Evolutionary conservation across 2,329 filamentous ascomycete species (phyloP).

Genomic region (Ophiostoma sp.): DNA sequence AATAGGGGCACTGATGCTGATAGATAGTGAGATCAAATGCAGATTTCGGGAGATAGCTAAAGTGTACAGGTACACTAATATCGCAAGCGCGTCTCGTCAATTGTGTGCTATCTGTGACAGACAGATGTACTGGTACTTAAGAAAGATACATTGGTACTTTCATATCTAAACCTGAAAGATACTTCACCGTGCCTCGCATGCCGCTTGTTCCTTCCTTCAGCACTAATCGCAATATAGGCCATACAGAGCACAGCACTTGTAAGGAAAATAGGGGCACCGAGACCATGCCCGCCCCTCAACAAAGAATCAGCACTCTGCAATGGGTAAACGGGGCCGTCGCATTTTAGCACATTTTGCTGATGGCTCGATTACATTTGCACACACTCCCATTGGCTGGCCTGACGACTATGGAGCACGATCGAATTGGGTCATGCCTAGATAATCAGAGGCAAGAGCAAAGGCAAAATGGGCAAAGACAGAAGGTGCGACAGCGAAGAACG

Average conservation of each 20-base stretch:
- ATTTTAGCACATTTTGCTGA: not conserved
- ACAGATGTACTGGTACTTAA: not conserved
- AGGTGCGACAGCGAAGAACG: not conserved
- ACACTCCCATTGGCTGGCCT: conserved; percentile 16
- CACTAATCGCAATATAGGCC: not conserved
- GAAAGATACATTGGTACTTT: not conserved
- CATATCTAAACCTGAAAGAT: not conserved
- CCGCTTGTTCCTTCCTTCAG: not conserved
- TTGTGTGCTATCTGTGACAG: not conserved
- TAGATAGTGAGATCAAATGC: conserved; percentile 11
- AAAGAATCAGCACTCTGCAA: not conserved
- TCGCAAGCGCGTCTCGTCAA: not conserved
- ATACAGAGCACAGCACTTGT: not conserved
- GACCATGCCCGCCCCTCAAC: not conserved
- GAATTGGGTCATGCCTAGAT: not conserved
- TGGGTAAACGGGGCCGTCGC: conserved; percentile 6
- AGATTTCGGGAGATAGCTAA: conserved; percentile 7
- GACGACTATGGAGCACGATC: conserved; percentile 13
- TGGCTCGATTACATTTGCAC: conserved; percentile 20
- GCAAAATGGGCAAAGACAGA: not conserved
- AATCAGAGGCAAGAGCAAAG: not conserved
- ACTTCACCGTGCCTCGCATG: not conserved
- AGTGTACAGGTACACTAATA: not conserved
- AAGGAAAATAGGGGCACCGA: conserved; percentile 4
- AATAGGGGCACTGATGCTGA: not conserved